Base-by-base conservation (phyloP, 495 filamentous ascomycete genomes). In the Penicillium pancosmium region DNA sequence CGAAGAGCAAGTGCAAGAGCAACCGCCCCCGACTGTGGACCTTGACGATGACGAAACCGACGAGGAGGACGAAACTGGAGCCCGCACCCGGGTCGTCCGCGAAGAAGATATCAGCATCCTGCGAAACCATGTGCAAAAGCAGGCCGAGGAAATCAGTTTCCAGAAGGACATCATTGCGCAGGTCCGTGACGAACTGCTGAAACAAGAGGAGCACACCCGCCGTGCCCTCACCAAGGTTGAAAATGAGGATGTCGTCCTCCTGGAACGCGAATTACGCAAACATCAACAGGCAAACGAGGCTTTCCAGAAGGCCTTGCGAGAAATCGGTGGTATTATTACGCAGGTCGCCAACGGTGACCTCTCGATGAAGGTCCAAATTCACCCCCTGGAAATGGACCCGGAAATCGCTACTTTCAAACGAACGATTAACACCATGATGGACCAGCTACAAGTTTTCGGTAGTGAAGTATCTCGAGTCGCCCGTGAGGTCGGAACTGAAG, bases 361-460 rank as follows among this genome's bases (percentile, higher is more conserved):
- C 52, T 96, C 91, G 71, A 97, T 96, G 83, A 98, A 98, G 76
- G 95, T 98, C 52, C 86, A 93, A 48, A 94, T 99, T 65, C 93
- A 98, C 70, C 90, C 90, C 8, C 85, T 92, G 64, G 94, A 99
- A 75, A 94, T 97, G 90, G 94, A 99, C 81, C 93, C 94, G 1
- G 95, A 99, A 80, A 99, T 99, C 67, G 91, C 91, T n/a, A 93
- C 89, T 5, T 99, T 99, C 83, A 99, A 99, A 79, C 87, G 91
- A 55, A 97, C 93, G 15, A 88, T 81, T 78, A 99, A 99, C 68
- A 96, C 88, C 54, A 99, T 99, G 94, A 96, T 98, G 84, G 94
- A 98, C 70, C 94, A 98, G 77, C 82, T 98, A 54, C 93, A 97
- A 72, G 90, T 94, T 52, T 98, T 98, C 75, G 93, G 94, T 67